Percentiles rank a stretch among this genome's conserved stretches.
Evolutionary conservation across 805 yeast species (phyloP).

Genomic region (Wickerhamiella allomyrinae): DNA sequence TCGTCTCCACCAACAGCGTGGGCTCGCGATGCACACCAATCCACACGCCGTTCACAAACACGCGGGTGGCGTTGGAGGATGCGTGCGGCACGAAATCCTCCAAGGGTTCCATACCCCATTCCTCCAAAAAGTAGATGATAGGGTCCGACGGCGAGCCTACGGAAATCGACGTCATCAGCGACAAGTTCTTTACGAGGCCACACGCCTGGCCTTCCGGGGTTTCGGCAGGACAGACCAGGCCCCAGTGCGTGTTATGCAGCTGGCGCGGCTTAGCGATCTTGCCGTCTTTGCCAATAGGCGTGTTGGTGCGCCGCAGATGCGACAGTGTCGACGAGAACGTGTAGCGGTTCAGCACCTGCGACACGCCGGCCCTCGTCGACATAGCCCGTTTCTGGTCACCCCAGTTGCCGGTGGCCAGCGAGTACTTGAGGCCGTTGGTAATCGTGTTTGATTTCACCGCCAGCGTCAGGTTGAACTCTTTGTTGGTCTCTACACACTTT

Average conservation of each 20-base stretch:
- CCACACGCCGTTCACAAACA: conserved; percentile 98
- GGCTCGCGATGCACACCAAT: conserved; percentile 98
- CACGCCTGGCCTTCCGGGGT: conserved; percentile 99
- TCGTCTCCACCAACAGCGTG: conserved; percentile 75
- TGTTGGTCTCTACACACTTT: conserved; percentile 94
- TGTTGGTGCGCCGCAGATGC: conserved; percentile 96
- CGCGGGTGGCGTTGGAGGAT: conserved; percentile 80
- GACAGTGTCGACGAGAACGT: conserved; percentile 97
- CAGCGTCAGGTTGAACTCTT: conserved; percentile 87
- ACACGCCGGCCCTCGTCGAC: conserved; percentile 98
- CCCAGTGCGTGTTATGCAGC: conserved; percentile 99
- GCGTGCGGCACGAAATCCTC: conserved; percentile 92
- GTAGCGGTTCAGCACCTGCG: conserved; percentile 94
- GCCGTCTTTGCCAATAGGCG: conserved; percentile 99
- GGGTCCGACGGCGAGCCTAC: conserved; percentile 98
- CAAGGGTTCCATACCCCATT: conserved; percentile 98
- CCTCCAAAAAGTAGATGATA: conserved; percentile 80
- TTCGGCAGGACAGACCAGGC: conserved; percentile 98
- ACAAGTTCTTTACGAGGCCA: conserved; percentile 93
- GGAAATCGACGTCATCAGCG: conserved; percentile 93
- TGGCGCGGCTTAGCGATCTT: conserved; percentile 98
- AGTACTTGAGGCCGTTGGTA: conserved; percentile 93
- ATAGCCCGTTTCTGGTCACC: conserved; percentile 99
- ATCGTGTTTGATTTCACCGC: conserved; percentile 96
- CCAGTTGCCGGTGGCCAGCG: conserved; percentile 99